Conservation (phyloP, 2,329 filamentous ascomycete genomes). For the Pezicula neosporulosa region DNA sequence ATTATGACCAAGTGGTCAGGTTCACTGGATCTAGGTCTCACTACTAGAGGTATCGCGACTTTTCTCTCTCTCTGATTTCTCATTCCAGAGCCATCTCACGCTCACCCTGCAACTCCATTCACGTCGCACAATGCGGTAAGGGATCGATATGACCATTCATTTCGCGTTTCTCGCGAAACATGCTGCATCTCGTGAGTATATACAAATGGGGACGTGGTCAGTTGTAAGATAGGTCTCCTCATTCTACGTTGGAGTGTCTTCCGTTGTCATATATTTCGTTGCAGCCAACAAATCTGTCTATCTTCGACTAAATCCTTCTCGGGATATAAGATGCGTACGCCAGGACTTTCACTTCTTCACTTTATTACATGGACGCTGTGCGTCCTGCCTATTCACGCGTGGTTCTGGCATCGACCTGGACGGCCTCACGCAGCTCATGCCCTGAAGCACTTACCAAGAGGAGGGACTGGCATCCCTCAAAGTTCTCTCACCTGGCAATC, state of each 20-base stretch:
- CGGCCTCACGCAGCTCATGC: not conserved
- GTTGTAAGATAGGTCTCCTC: not conserved
- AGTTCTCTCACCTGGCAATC: slow-evolving; percentile 2
- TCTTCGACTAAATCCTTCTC: not conserved
- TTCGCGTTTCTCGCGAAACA: not conserved
- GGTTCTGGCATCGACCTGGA: slow-evolving; percentile 2
- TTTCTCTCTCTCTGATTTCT: too few species aligned
- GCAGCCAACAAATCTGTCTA: not conserved
- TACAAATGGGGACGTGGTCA: not conserved
- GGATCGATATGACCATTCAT: not conserved
- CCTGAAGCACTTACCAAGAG: not conserved
- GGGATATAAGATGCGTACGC: slow-evolving; percentile 1
- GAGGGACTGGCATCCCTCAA: not conserved
- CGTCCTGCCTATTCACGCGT: slow-evolving; percentile 4
- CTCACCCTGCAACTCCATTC: not conserved
- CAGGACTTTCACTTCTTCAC: not conserved
- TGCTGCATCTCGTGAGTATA: not conserved
- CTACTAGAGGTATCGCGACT: too few species aligned
- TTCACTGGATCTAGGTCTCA: too few species aligned
- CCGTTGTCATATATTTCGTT: not conserved
- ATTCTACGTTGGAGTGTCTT: not conserved
- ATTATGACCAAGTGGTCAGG: too few species aligned
- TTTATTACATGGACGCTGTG: slow-evolving; percentile 7
- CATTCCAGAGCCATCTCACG: not conserved
- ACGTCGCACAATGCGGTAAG: not conserved